These are phyloP conservation scores for Akebia trifoliata DNA, from an alignment of 164 flowering plant species.

Conservation along the genomic window DNA sequence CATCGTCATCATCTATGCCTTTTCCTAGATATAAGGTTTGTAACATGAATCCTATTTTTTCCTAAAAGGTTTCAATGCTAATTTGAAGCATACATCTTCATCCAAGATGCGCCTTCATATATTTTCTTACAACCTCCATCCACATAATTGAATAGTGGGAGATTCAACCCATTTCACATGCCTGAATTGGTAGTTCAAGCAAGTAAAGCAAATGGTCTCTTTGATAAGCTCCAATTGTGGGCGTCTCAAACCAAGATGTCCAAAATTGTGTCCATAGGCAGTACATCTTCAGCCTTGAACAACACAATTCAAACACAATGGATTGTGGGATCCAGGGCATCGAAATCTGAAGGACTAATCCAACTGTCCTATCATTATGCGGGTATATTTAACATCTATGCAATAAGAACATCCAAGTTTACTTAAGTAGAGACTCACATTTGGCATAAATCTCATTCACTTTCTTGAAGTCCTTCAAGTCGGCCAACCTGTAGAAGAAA, in stretches of 20 bases:
- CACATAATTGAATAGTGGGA: too few relatives aligned
- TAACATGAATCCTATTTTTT: too few relatives aligned
- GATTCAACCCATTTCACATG: too few relatives aligned
- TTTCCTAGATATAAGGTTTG: too few relatives aligned
- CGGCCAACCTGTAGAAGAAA: constrained; percentile 72
- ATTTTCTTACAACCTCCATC: too few relatives aligned
- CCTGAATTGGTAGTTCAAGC: background rate
- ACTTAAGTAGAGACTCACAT: constrained; percentile 51
- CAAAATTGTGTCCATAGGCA: background rate
- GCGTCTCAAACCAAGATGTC: background rate
- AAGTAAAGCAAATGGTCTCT: constrained; percentile 1
- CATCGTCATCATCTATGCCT: too few relatives aligned
- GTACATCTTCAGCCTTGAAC: background rate
- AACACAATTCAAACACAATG: background rate
- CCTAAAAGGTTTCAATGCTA: too few relatives aligned
- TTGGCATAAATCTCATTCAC: constrained; percentile 94
- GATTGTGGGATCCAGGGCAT: background rate
- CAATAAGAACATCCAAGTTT: background rate
- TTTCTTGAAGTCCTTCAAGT: constrained; percentile 92
- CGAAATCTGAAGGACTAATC: background rate
- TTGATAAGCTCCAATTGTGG: background rate
- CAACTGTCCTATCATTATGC: background rate
- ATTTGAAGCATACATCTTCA: too few relatives aligned
- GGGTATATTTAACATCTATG: background rate
- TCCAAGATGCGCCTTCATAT: too few relatives aligned